Evolutionary conservation across 169 alveolate species (phyloP).

Genomic region (Eimeria zaria): DNA sequence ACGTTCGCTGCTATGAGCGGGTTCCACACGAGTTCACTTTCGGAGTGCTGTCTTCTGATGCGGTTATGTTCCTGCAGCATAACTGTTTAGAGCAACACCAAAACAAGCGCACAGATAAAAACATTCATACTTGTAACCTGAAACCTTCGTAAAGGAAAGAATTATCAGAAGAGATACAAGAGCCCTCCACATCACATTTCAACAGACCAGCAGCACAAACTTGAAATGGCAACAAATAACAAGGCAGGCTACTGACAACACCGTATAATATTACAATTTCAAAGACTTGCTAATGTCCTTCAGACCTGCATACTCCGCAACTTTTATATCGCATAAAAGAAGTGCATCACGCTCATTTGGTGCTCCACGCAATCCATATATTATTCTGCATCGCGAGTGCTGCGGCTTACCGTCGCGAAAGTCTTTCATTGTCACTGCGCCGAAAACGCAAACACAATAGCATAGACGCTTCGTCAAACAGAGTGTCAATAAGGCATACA

Average conservation of each 20-base stretch:
- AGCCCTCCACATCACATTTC: no score
- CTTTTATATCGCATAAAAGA: not conserved
- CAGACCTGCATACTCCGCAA: no score
- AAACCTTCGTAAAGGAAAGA: not conserved
- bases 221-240: not conserved
- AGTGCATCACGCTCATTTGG: not conserved
- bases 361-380: not conserved
- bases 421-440: conserved; percentile 57
- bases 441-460: not conserved
- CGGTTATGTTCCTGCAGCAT: conserved; percentile 15
- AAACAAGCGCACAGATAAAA: not conserved
- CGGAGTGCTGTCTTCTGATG: not conserved
- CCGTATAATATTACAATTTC: not conserved
- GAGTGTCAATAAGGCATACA: not conserved
- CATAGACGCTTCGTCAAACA: not conserved
- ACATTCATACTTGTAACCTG: not conserved
- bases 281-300: not conserved
- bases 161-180: not conserved
- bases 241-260: not conserved
- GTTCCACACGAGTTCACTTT: conserved; percentile 20
- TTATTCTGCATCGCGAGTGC: not conserved
- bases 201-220: not conserved
- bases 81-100: not conserved
- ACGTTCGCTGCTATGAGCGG: conserved; percentile 33
- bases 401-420: conserved; percentile 16